A percentile compares a stretch with the other conserved stretches of the same genome.
phyloP scores from a whole-genome alignment of 1,139 yeast genomes.

The Pichia sp. region DNA sequence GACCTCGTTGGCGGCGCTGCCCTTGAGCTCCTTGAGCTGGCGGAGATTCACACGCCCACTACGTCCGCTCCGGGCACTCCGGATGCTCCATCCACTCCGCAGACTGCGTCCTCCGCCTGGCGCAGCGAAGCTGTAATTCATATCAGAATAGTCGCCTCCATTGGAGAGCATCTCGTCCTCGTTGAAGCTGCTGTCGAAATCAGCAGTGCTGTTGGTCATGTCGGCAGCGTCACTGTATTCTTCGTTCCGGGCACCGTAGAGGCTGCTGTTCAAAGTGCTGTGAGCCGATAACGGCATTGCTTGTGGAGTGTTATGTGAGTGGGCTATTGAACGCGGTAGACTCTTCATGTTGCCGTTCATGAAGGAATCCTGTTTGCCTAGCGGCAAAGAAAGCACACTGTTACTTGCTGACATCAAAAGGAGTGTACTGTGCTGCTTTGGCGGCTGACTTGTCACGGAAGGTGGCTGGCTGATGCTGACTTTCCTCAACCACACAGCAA shows the following conservation, averaged over 20 bases:
- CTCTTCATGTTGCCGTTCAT: not conserved
- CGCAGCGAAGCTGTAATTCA: not conserved
- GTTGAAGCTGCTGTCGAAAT: not conserved
- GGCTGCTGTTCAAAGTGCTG: not conserved
- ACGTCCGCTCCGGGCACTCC: conserved; percentile 8
- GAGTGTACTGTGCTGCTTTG: conserved; percentile 14
- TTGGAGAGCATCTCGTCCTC: not conserved
- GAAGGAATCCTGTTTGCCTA: not conserved
- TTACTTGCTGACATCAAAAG: conserved; percentile 15
- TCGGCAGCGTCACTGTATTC: not conserved
- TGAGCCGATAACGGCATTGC: not conserved
- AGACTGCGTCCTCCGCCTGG: conserved; percentile 6
- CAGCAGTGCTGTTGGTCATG: not conserved
- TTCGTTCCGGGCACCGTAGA: not conserved
- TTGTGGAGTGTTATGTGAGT: not conserved
- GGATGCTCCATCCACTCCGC: conserved; percentile 10
- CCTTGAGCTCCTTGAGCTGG: conserved; percentile 9
- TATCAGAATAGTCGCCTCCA: not conserved
- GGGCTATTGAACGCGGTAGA: not conserved
- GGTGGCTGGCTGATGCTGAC: conserved; percentile 12
- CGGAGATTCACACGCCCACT: conserved; percentile 6
- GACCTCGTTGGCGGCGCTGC: not conserved
- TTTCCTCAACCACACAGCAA: conserved; percentile 14
- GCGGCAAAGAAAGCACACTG: conserved; percentile 13
- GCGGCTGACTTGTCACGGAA: conserved; percentile 15